Evolutionary conservation across 139 green algal species (phyloP).

Genomic region (Chlorella sp.): DNA sequence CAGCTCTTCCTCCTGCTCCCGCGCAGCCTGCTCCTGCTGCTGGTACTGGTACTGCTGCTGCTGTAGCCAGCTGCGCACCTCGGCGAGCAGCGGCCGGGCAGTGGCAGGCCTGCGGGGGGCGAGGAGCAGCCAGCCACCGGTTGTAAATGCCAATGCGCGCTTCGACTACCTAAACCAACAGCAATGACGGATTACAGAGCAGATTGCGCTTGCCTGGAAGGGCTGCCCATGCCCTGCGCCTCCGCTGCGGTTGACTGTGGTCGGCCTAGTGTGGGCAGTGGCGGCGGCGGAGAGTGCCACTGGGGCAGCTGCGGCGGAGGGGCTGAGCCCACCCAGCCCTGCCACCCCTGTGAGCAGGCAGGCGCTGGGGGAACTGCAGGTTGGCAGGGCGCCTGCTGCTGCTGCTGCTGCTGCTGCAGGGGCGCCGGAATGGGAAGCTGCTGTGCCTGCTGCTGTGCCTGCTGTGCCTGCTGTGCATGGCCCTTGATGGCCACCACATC

Average conservation of each 20-base stretch:
- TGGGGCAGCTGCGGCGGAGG: too few relatives aligned
- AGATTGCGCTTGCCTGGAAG: too few relatives aligned
- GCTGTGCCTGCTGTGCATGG: constrained; percentile 1
- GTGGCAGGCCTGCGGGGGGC: background rate
- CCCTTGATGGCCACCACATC: constrained; percentile 4
- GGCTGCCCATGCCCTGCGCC: too few relatives aligned
- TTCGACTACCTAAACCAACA: too few relatives aligned
- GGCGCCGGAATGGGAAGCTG: too few relatives aligned
- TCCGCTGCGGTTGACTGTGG: too few relatives aligned
- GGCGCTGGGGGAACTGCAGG: background rate
- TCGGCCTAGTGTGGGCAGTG: too few relatives aligned
- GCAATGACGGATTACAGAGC: too few relatives aligned
- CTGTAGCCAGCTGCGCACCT: constrained; percentile 6
- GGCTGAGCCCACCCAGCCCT: too few relatives aligned
- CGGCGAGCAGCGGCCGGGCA: constrained; percentile 2
- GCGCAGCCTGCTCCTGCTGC: background rate
- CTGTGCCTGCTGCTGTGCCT: background rate
- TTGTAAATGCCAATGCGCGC: too few relatives aligned
- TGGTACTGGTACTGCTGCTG: background rate
- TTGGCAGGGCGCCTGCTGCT: background rate
- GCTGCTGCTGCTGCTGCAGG: background rate
- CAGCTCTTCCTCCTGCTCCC: background rate
- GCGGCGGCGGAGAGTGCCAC: too few relatives aligned
- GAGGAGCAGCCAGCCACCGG: background rate
- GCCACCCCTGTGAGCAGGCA: too few relatives aligned